A percentile compares a stretch with the other conserved stretches of the same genome.
phyloP scores from a whole-genome alignment of 345 rosid species.

The Eucalyptus cloeziana region DNA sequence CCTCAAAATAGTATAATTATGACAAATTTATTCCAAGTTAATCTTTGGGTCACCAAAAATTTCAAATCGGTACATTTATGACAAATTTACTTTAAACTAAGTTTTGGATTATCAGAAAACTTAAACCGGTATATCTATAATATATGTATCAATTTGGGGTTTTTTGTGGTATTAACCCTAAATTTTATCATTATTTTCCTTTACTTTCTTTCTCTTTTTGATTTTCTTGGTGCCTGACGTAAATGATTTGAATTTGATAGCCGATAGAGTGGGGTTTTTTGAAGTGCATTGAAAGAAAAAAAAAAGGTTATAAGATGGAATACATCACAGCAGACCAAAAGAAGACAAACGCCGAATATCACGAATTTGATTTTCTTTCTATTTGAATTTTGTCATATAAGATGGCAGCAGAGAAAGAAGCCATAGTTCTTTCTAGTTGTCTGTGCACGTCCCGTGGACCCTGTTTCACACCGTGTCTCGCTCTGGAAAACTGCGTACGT shows the following conservation, averaged over 20 bases:
- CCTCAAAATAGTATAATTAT: fast-evolving
- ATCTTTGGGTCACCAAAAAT: no score
- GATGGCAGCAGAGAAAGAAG: neutral
- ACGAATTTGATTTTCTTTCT: no score
- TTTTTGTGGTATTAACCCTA: fast-evolving
- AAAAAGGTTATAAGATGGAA: neutral
- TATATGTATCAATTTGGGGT: fast-evolving
- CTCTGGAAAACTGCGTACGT: neutral
- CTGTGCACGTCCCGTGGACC: neutral
- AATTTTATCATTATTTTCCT: neutral
- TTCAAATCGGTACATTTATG: fast-evolving
- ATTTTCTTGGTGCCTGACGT: neutral
- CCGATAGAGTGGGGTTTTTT: neutral
- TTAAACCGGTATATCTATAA: fast-evolving
- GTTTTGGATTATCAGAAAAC: no score
- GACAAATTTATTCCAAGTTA: no score
- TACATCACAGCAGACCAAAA: neutral
- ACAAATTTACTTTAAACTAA: no score
- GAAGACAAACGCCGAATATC: no score
- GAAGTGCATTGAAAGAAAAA: no score
- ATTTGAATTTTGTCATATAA: no score
- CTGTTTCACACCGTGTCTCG: neutral
- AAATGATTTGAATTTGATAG: neutral
- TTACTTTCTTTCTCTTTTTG: neutral
- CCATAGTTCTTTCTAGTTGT: neutral